Evolutionary conservation across 345 rosid species (phyloP).

Genomic region (Brassica rapa): DNA sequence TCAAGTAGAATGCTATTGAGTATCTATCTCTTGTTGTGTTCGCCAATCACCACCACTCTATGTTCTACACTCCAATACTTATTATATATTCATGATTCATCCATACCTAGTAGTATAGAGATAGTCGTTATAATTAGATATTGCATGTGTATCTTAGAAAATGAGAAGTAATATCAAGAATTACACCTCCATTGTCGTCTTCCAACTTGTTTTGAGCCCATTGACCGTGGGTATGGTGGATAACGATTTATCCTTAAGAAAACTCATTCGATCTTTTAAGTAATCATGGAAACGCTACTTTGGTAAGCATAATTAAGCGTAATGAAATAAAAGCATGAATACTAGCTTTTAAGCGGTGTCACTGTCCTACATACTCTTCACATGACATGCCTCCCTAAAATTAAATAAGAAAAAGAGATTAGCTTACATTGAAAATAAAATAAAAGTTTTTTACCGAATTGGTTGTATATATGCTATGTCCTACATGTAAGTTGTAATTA

Average conservation of each 20-base stretch:
- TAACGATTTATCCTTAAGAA: conserved; percentile 65
- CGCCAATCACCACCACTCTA: conserved; percentile 49
- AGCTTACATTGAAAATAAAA: conserved; percentile 2
- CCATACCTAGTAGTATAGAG: conserved; percentile 49
- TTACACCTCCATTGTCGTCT: conserved; percentile 60
- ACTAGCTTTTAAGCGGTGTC: conserved; percentile 45
- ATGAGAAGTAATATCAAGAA: not conserved
- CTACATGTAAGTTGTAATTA: not conserved
- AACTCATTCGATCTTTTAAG: conserved; percentile 53
- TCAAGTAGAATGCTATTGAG: conserved; percentile 60
- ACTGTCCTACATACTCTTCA: conserved; percentile 49
- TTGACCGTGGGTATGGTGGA: conserved; percentile 71
- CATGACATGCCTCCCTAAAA: conserved; percentile 47
- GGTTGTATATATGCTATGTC: not conserved
- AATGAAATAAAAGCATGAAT: conserved; percentile 46
- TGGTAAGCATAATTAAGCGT: conserved; percentile 52
- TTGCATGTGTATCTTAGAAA: not conserved
- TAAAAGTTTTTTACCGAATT: not conserved
- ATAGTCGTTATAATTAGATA: not conserved
- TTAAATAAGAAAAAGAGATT: not conserved
- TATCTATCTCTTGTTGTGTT: conserved; percentile 46
- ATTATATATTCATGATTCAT: conserved; percentile 41
- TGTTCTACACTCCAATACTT: conserved; percentile 63
- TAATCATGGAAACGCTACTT: conserved; percentile 44
- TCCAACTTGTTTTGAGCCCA: conserved; percentile 74